Evolutionary conservation across 1,284 basidiomycete genomes (phyloP).

Genomic region (Trichosporon faecale): DNA sequence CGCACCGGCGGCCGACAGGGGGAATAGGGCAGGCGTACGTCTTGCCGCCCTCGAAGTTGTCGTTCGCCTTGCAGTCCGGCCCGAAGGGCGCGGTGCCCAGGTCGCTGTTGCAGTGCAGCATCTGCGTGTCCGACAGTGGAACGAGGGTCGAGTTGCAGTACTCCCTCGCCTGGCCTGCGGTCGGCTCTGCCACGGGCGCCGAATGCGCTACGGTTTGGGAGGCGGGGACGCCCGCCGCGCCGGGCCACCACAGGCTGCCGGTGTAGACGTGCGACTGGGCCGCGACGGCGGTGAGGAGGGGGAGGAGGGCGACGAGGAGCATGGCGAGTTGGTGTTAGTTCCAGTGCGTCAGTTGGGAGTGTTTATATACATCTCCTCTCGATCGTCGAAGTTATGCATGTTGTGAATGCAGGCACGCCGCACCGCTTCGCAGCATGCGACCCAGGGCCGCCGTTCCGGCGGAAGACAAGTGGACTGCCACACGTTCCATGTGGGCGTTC

Average conservation of each 20-base stretch:
- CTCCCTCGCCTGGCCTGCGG: neutral
- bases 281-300: neutral
- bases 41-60: neutral
- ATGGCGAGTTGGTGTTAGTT: neutral
- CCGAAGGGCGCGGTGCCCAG: neutral
- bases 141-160: neutral
- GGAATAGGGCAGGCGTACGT: neutral
- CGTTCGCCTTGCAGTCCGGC: neutral
- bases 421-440: neutral
- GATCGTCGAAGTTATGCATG: neutral
- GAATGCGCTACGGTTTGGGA: neutral
- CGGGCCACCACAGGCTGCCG: neutral
- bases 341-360: neutral
- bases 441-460: neutral
- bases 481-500: neutral
- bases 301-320: neutral
- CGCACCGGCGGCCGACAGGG: neutral
- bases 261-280: neutral
- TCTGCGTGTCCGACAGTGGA: neutral
- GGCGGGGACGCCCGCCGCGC: too few species aligned
- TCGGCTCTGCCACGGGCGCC: neutral
- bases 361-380: too few species aligned
- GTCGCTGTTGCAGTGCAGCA: neutral
- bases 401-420: neutral
- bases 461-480: neutral